Conservation (phyloP, 441 rosid species). For the Adansonia gregorii region DNA sequence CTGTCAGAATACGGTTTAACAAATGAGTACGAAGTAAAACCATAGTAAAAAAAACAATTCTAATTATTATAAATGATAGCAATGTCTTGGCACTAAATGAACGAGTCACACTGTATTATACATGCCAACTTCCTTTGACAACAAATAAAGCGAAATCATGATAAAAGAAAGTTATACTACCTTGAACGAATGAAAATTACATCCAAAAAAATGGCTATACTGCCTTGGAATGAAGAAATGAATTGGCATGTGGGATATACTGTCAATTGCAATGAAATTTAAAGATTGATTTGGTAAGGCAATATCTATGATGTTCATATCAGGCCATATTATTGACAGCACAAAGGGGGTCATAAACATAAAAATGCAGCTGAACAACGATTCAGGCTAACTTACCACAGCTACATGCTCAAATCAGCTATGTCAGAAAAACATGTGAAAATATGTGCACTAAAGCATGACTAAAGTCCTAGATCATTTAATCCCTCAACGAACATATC, state of each 20-base stretch:
- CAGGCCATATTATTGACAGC: background rate
- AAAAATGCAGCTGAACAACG: background rate
- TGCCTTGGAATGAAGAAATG: slow-evolving; percentile 6
- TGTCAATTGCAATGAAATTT: slow-evolving; percentile 3
- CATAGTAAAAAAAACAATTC: background rate
- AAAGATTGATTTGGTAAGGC: background rate
- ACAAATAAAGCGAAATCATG: background rate
- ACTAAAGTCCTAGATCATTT: background rate
- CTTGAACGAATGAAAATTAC: too few species aligned
- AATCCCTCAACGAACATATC: background rate
- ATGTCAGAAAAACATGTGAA: background rate
- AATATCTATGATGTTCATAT: background rate
- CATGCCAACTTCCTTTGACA: background rate
- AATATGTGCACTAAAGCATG: background rate
- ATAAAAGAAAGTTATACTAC: background rate
- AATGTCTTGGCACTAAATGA: slow-evolving; percentile 8
- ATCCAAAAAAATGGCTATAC: too few species aligned
- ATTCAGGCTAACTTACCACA: background rate
- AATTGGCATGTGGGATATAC: background rate
- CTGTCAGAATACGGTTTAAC: slow-evolving; percentile 31
- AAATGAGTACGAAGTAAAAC: slow-evolving; percentile 18
- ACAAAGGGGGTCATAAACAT: background rate
- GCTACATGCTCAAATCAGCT: background rate
- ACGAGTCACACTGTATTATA: background rate
- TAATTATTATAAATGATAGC: slow-evolving; percentile 5